Conservation (phyloP, 129 eudicot genomes). For the Rutidosis leptorrhynchoides region DNA sequence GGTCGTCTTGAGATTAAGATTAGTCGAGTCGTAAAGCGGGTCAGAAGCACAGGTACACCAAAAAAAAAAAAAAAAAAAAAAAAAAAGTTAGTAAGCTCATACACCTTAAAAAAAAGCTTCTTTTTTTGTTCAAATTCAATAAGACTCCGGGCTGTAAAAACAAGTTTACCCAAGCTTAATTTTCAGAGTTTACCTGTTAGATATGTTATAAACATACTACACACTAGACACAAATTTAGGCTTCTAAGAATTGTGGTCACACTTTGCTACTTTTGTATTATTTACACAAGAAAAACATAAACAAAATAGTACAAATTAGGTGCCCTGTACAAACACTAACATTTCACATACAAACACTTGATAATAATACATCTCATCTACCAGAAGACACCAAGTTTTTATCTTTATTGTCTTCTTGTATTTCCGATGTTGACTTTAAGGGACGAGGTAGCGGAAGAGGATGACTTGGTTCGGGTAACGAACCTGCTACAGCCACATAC, state of each 20-base stretch:
- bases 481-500: background rate
- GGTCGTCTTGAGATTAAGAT: no score
- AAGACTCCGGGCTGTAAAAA: no score
- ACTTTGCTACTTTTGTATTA: slow-evolving; percentile 23
- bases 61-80: no score
- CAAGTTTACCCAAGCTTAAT: no score
- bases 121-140: background rate
- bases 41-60: no score
- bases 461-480: background rate
- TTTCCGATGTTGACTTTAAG: slow-evolving; percentile 22
- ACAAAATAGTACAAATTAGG: slow-evolving; percentile 27
- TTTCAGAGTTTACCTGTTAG: no score
- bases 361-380: slow-evolving; percentile 31
- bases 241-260: slow-evolving; percentile 16
- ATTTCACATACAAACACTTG: slow-evolving; percentile 9
- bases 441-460: slow-evolving; percentile 45
- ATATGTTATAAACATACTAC: no score
- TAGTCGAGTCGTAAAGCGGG: no score
- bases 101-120: background rate
- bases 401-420: slow-evolving; percentile 25
- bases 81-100: background rate
- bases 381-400: slow-evolving; percentile 40
- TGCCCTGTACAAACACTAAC: slow-evolving; percentile 31
- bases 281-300: slow-evolving; percentile 26
- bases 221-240: slow-evolving; percentile 16